phyloP scores from a whole-genome alignment of 1,284 basidiomycete species.

The Cryptococcus sp. region DNA sequence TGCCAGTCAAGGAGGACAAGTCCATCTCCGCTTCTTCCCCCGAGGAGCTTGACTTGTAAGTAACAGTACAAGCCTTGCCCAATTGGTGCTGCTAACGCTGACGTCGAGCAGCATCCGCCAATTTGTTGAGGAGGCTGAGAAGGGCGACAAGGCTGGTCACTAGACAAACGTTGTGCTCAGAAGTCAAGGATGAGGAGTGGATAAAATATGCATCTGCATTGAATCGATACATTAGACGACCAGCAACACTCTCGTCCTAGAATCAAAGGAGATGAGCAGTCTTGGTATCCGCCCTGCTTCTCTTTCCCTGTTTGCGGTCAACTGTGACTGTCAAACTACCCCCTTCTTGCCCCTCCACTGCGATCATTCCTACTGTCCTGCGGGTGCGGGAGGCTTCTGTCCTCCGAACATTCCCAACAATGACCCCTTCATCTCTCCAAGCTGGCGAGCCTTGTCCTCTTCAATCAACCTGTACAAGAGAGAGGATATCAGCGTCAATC shows the following conservation, averaged over 20 bases:
- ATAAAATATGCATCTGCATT: slow-evolving; percentile 21
- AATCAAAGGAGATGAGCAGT: background rate
- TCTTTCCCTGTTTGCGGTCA: background rate
- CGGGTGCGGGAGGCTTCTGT: slow-evolving; percentile 11
- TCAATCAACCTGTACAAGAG: slow-evolving; percentile 54
- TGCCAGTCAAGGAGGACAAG: slow-evolving; percentile 29
- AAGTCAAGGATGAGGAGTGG: slow-evolving; percentile 8
- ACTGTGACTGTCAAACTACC: background rate
- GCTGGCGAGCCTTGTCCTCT: slow-evolving; percentile 74
- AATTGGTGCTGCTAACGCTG: no score
- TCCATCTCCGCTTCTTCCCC: slow-evolving; percentile 29
- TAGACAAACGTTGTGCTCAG: slow-evolving; percentile 1
- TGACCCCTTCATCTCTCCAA: slow-evolving; percentile 60
- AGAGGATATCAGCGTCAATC: background rate
- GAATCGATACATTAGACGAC: background rate
- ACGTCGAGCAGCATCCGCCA: slow-evolving; percentile 43
- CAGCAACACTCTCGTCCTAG: background rate
- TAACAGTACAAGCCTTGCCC: no score
- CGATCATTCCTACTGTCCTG: no score
- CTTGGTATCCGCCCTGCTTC: background rate
- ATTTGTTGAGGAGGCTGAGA: slow-evolving; percentile 51
- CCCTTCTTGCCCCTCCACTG: background rate
- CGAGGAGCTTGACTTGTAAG: slow-evolving; percentile 45
- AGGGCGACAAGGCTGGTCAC: slow-evolving; percentile 32
- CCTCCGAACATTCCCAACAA: slow-evolving; percentile 51